Evolutionary conservation across 148 eudicot genomes (phyloP).

Genomic region (Selenicereus undatus): DNA sequence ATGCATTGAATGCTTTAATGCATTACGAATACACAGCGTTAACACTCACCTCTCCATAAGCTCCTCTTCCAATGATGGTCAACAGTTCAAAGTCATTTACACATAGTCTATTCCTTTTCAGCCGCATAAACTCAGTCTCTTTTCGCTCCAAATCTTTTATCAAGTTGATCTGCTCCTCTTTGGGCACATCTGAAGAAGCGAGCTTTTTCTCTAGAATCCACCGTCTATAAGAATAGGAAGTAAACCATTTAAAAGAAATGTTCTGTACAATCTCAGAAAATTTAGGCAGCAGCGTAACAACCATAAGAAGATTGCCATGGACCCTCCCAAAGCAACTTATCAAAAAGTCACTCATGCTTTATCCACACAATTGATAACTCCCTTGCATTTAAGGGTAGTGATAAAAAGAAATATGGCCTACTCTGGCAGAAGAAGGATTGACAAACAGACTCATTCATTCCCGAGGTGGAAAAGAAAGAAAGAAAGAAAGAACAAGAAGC

Average conservation of each 20-base stretch:
- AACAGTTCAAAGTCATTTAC: conserved; percentile 91
- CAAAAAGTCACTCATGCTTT: conserved; percentile 8
- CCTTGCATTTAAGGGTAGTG: background rate
- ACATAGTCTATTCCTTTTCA: conserved; percentile 87
- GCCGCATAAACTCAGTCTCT: conserved; percentile 91
- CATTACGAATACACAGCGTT: background rate
- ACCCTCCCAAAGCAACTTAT: background rate
- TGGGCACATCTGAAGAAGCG: conserved; percentile 91
- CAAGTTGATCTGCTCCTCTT: conserved; percentile 83
- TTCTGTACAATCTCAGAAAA: background rate
- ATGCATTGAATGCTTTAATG: background rate
- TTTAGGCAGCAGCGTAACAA: background rate
- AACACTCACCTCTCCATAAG: conserved; percentile 88
- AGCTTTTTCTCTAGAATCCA: conserved; percentile 78
- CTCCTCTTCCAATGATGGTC: conserved; percentile 95
- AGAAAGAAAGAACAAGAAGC: background rate
- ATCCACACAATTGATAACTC: background rate
- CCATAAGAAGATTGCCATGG: background rate
- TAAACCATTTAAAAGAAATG: conserved; percentile 7
- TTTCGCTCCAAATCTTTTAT: conserved; percentile 90
- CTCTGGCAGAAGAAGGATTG: background rate
- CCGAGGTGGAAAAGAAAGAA: background rate
- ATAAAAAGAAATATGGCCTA: background rate
- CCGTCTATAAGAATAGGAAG: conserved; percentile 51
- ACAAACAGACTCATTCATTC: background rate